phyloP scores from a whole-genome alignment of 176 grass and related monocot species.

The Sorghum bicolor region Sorghum_bicolor_NCBIv3 NC_012871.2:9810001-9810500 shows the following conservation, averaged over 20 bases:
- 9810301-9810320: neutral
- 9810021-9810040: conserved; percentile 84
- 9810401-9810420: too few species aligned
- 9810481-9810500: too few species aligned
- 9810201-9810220: neutral
- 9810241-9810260: neutral
- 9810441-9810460: too few species aligned
- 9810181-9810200: neutral
- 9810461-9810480: too few species aligned
- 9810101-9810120: conserved; percentile 41
- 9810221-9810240: neutral
- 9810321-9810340: too few species aligned
- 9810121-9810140: conserved; percentile 58
- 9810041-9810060: conserved; percentile 85
- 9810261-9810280: neutral
- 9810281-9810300: neutral
- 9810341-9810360: too few species aligned
- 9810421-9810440: too few species aligned
- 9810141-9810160: conserved; percentile 79
- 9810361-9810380: too few species aligned
- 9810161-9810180: neutral
- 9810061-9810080: conserved; percentile 94
- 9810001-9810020: conserved; percentile 98
- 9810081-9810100: conserved; percentile 61
- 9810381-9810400: too few species aligned